Percentiles rank a stretch among this genome's conserved stretches.
These are phyloP conservation scores for Ligustrum vulgare DNA, from an alignment of 257 asterid genomes.

Conservation along the genomic window DNA sequence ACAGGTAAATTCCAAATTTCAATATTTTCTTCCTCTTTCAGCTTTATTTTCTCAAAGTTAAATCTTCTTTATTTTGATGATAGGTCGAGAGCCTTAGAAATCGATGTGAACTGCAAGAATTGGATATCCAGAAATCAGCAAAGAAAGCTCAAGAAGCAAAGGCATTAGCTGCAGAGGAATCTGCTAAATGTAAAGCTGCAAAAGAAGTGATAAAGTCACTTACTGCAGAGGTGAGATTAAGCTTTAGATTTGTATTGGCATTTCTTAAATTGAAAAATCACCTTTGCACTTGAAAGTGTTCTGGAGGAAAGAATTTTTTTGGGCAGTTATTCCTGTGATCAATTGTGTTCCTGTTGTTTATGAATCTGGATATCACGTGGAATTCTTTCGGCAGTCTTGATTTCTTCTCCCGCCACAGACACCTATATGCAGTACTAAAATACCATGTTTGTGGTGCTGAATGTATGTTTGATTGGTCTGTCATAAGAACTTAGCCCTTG, in stretches of 20 bases:
- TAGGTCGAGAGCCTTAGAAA: constrained; percentile 70
- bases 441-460: background rate
- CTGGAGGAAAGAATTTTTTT: background rate
- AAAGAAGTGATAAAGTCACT: constrained; percentile 93
- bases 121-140: constrained; percentile 67
- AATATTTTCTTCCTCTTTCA: constrained; percentile 1
- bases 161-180: constrained; percentile 82
- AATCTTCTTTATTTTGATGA: constrained; percentile 11
- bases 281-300: background rate
- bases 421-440: background rate
- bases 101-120: constrained; percentile 73
- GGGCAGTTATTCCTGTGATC: background rate
- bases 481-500: background rate
- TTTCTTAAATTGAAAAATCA: background rate
- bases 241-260: constrained; percentile 9
- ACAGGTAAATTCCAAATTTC: constrained; percentile 51
- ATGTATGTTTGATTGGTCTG: background rate
- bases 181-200: constrained; percentile 90
- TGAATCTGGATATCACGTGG: background rate
- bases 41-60: constrained; percentile 5
- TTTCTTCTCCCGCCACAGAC: background rate
- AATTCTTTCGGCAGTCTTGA: background rate
- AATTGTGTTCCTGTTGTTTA: background rate
- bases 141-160: constrained; percentile 84
- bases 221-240: constrained; percentile 68